Percentiles rank a stretch among this genome's conserved stretches.
Evolutionary conservation across 2,329 filamentous ascomycete genomes (phyloP).

Genomic region (Trichoderma harzianum): DNA sequence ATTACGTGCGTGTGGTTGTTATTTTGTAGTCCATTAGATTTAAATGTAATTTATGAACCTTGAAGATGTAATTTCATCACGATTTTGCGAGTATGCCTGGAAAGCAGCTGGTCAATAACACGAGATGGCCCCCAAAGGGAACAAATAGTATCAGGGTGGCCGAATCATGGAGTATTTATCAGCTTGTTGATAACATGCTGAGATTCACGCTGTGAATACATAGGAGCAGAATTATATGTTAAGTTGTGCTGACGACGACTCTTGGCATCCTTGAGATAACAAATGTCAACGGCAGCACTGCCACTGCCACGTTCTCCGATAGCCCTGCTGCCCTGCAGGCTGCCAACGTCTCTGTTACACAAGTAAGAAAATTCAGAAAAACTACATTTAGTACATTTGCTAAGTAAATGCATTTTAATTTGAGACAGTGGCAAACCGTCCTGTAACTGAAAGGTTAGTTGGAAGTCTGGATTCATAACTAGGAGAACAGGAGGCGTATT

Average conservation of each 20-base stretch:
- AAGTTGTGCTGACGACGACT: neutral
- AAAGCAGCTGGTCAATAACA: neutral
- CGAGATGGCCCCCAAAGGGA: neutral
- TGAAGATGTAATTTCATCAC: neutral
- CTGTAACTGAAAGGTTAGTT: neutral
- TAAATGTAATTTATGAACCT: neutral
- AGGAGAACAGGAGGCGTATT: neutral
- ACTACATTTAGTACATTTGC: too few relatives aligned
- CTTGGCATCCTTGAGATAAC: slow-evolving; percentile 2
- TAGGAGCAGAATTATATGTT: neutral
- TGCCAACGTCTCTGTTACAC: neutral
- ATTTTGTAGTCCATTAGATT: neutral
- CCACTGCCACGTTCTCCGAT: neutral
- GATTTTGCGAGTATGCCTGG: neutral
- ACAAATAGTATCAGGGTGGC: neutral
- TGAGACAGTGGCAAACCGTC: neutral
- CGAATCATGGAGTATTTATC: neutral
- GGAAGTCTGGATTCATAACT: neutral
- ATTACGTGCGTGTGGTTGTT: neutral
- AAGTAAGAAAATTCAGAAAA: neutral
- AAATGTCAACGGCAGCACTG: neutral
- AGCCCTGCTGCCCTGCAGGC: neutral
- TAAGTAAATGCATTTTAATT: neutral
- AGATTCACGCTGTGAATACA: neutral
- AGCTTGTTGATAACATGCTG: neutral